Conservation (phyloP, 2,329 filamentous ascomycete species). For the Furcasterigmium furcatum region DNA sequence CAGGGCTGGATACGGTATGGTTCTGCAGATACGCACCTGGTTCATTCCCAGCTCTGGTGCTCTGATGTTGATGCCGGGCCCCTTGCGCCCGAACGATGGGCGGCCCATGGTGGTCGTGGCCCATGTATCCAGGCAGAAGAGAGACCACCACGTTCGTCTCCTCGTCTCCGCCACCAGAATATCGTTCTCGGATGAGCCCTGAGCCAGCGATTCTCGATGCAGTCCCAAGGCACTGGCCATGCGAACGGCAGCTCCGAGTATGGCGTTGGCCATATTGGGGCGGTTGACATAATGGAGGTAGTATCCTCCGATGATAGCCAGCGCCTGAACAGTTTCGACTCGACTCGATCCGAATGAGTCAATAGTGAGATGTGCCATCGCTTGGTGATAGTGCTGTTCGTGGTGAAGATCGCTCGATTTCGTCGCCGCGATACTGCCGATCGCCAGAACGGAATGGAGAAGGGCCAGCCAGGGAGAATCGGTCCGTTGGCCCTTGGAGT, state of each 20-base stretch:
- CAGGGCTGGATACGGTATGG: background rate
- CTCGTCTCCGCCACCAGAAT: slow-evolving; percentile 58
- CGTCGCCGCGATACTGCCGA: slow-evolving; percentile 5
- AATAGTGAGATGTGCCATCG: slow-evolving; percentile 2
- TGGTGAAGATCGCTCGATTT: slow-evolving; percentile 3
- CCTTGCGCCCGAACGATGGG: slow-evolving; percentile 66
- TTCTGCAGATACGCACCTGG: slow-evolving; percentile 17
- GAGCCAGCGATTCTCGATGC: slow-evolving; percentile 33
- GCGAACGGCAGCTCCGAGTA: slow-evolving; percentile 33
- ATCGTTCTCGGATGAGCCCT: slow-evolving; percentile 34
- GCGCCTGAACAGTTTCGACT: slow-evolving; percentile 6
- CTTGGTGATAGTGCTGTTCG: slow-evolving; percentile 4
- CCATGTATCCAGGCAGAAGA: slow-evolving; percentile 74
- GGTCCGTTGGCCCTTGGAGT: slow-evolving; percentile 30
- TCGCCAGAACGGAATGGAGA: slow-evolving; percentile 4
- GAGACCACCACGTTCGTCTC: slow-evolving; percentile 70
- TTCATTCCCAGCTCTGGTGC: slow-evolving; percentile 52
- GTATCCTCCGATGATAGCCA: slow-evolving; percentile 19
- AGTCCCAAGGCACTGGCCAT: slow-evolving; percentile 36
- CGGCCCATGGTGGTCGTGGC: slow-evolving; percentile 67
- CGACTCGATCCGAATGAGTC: slow-evolving; percentile 6
- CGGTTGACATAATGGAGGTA: slow-evolving; percentile 36
- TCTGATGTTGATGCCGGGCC: slow-evolving; percentile 63
- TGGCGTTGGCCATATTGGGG: slow-evolving; percentile 37
- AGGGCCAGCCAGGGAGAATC: slow-evolving; percentile 5